Conservation (phyloP, 2,329 filamentous ascomycete genomes). For the Fusarium chaquense region DNA sequence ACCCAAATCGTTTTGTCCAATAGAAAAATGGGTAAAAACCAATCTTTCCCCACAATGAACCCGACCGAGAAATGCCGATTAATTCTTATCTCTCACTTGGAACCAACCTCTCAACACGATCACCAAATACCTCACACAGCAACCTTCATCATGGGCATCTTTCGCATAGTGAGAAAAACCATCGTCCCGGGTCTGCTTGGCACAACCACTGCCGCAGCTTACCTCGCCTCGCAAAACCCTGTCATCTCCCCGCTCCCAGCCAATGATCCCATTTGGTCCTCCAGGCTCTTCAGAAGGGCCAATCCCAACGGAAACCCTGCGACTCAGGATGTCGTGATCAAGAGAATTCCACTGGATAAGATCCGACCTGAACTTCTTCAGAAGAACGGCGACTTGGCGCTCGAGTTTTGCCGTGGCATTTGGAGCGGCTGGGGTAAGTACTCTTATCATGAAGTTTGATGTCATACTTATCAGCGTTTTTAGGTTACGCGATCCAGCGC, state of each 20-base stretch:
- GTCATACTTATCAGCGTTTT: not conserved
- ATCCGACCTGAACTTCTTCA: slow-evolving; percentile 74
- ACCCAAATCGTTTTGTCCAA: not conserved
- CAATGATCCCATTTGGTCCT: slow-evolving; percentile 71
- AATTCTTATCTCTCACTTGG: slow-evolving; percentile 28
- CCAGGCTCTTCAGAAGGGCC: slow-evolving; percentile 66
- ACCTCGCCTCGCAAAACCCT: slow-evolving; percentile 64
- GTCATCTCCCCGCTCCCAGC: slow-evolving; percentile 68
- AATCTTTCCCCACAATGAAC: slow-evolving; percentile 23
- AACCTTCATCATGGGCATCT: slow-evolving; percentile 63
- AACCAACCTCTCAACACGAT: not conserved
- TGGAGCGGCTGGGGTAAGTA: slow-evolving; percentile 72
- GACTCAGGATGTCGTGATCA: slow-evolving; percentile 73
- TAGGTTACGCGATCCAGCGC: slow-evolving; percentile 70
- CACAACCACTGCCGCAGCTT: slow-evolving; percentile 62
- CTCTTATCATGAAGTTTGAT: not conserved
- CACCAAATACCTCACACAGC: not conserved
- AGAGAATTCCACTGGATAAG: slow-evolving; percentile 70
- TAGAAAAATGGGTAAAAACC: slow-evolving; percentile 3
- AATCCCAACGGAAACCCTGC: slow-evolving; percentile 73
- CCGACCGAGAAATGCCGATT: slow-evolving; percentile 23
- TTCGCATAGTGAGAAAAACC: slow-evolving; percentile 62
- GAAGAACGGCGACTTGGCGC: slow-evolving; percentile 67
- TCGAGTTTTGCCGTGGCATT: slow-evolving; percentile 75
- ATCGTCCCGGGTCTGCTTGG: slow-evolving; percentile 60